Base-by-base conservation (phyloP, 2,329 filamentous ascomycete genomes). In the Talaromyces piceae region DNA sequence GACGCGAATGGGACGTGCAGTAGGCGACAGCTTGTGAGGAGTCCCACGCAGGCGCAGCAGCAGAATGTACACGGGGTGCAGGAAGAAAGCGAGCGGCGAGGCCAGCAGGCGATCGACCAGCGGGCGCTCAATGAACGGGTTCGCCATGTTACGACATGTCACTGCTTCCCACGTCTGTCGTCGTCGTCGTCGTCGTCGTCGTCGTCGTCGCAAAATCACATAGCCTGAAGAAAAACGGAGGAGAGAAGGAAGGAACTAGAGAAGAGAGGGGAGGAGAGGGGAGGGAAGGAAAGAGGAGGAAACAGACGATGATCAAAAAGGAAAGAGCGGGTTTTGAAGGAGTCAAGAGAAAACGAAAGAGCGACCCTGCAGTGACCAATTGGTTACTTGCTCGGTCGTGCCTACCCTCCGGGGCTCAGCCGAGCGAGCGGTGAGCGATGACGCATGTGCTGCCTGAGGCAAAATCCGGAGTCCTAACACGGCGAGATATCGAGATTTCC, bases 21-120 rank as follows among this genome's bases (percentile, higher is more conserved):
- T 76, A 27, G 73, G 73, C 2, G 81, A 77, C 9, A 83, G 80
- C 13, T 67, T 73, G 58, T 82, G 80, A 1, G 87, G 81, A 9
- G 75, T 67, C 2, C 86, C 84, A 25, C 88, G 86, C 3, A 95
- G 77, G 59, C 75, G 73, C 30, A 86, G 78, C 51, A 91, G 70
- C 45, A 85, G 49, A 52, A 75, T 73, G 70, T 91, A 87, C 54
- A 88, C 62, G 37, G 78, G 73, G 54, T 79, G 75, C 55, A 85
- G 73, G 50, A 87, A 59, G 41, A 80, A 78, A 54, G 81, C 80
- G 7, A 91, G 70, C 4, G 88, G 88, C 7, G 86, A 88, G 44
- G 77, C 70, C 53, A 91, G 71, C 31, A 90, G 63, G 57, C 81
- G 78, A 66, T 86, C 82, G 47, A 86, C 70, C 26, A 81, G 61